phyloP scores from a whole-genome alignment of 805 yeast species.

The Ogataea salicorniae region DNA sequence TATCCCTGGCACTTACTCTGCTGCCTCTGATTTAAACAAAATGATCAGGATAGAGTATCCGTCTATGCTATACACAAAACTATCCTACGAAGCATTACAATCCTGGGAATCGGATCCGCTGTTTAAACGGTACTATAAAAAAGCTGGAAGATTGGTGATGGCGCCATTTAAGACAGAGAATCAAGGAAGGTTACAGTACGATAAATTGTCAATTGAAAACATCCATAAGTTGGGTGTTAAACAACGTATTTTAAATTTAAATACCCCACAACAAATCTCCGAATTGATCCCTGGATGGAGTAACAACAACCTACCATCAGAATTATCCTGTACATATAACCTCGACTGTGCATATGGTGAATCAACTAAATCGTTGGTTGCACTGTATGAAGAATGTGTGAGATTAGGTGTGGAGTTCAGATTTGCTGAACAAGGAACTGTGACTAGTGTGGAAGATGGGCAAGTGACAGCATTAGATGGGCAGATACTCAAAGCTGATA shows the following conservation, averaged over 20 bases:
- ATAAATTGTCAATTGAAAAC: slow-evolving; percentile 20
- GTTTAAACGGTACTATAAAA: slow-evolving; percentile 18
- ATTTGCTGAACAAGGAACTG: slow-evolving; percentile 16
- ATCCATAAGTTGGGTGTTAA: slow-evolving; percentile 20
- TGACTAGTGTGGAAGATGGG: slow-evolving; percentile 3
- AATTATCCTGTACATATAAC: slow-evolving; percentile 15
- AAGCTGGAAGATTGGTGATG: slow-evolving; percentile 27
- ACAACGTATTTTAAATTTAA: slow-evolving; percentile 20
- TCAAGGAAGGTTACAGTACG: slow-evolving; percentile 22
- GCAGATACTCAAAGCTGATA: slow-evolving; percentile 22
- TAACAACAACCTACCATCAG: slow-evolving; percentile 12
- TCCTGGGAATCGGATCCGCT: slow-evolving; percentile 26
- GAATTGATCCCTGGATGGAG: slow-evolving; percentile 18
- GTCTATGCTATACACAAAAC: slow-evolving; percentile 22
- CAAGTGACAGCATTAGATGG: slow-evolving; percentile 22
- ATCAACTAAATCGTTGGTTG: slow-evolving; percentile 23
- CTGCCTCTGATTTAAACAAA: slow-evolving; percentile 31
- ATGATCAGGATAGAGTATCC: slow-evolving; percentile 31
- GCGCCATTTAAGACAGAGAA: slow-evolving; percentile 21
- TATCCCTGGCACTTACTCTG: slow-evolving; percentile 30
- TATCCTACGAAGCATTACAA: slow-evolving; percentile 28
- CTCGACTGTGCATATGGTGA: slow-evolving; percentile 28
- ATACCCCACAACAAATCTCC: slow-evolving; percentile 13
- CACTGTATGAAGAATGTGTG: slow-evolving; percentile 15
- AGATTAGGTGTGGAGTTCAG: slow-evolving; percentile 18